Percentiles rank a stretch among this genome's conserved stretches.
These are phyloP conservation scores for Meira miltonrushii DNA, from an alignment of 1,284 basidiomycete genomes.

Conservation along the genomic window DNA sequence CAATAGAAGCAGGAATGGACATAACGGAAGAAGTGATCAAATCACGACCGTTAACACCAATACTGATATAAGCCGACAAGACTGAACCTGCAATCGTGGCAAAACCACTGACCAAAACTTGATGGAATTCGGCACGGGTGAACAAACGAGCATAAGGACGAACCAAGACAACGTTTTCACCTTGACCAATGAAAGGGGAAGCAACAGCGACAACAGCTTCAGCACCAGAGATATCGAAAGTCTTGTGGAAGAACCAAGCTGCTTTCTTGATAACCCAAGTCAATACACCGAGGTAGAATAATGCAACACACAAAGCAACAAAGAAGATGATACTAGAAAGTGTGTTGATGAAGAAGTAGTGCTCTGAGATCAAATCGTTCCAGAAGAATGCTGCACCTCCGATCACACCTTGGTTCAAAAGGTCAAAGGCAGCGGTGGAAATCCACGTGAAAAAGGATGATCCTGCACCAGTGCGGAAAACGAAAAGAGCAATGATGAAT, in stretches of 20 bases:
- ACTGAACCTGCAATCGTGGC: slow-evolving; percentile 84
- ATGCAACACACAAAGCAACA: slow-evolving; percentile 60
- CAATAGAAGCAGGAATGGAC: slow-evolving; percentile 87
- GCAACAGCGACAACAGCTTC: slow-evolving; percentile 86
- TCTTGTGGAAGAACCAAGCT: slow-evolving; percentile 90
- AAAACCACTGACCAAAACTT: slow-evolving; percentile 79
- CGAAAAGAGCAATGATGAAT: slow-evolving; percentile 46
- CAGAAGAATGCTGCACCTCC: slow-evolving; percentile 48
- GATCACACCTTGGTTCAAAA: slow-evolving; percentile 35
- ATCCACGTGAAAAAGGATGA: slow-evolving; percentile 40
- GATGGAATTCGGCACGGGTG: slow-evolving; percentile 82
- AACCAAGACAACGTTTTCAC: slow-evolving; percentile 45
- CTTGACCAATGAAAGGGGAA: slow-evolving; percentile 78
- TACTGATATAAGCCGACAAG: slow-evolving; percentile 70
- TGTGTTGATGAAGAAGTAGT: slow-evolving; percentile 46
- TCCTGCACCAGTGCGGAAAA: slow-evolving; percentile 45
- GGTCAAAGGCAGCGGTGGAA: slow-evolving; percentile 37
- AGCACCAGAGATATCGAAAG: slow-evolving; percentile 67
- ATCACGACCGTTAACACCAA: slow-evolving; percentile 74
- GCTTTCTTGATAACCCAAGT: slow-evolving; percentile 43
- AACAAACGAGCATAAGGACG: slow-evolving; percentile 78
- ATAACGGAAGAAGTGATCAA: slow-evolving; percentile 85
- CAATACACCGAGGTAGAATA: slow-evolving; percentile 56
- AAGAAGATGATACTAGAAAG: slow-evolving; percentile 65
- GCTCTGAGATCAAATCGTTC: slow-evolving; percentile 9